Evolutionary conservation across 768 basidiomycete species (phyloP).

Genomic region (Termitomyces sp.): DNA sequence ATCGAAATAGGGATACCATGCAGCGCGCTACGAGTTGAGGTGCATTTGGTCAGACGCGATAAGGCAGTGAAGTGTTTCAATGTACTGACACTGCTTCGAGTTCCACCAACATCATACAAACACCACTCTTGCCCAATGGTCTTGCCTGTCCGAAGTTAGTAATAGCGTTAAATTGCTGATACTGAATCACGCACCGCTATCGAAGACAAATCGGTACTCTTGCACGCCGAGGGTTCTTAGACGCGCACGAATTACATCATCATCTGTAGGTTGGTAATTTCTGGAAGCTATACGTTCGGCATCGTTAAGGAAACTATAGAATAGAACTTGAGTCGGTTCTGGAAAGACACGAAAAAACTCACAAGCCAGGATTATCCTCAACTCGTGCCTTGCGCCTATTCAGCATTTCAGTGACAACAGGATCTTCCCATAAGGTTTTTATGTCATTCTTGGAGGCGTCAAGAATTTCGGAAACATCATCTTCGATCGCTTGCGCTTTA

Average conservation of each 20-base stretch:
- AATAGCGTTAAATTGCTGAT: not conserved
- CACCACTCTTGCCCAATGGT: slow-evolving; percentile 69
- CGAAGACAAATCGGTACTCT: slow-evolving; percentile 63
- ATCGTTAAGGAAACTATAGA: slow-evolving; percentile 61
- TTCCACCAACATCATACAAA: slow-evolving; percentile 79
- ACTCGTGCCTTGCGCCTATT: slow-evolving; percentile 45
- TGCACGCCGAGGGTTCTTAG: slow-evolving; percentile 75
- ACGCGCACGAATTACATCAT: slow-evolving; percentile 75
- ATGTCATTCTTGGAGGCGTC: slow-evolving; percentile 62
- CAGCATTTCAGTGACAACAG: slow-evolving; percentile 56
- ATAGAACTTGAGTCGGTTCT: not conserved
- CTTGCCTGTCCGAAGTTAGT: slow-evolving; percentile 31
- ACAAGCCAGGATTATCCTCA: slow-evolving; percentile 75
- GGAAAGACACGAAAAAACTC: slow-evolving; percentile 22
- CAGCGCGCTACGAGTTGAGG: slow-evolving; percentile 43
- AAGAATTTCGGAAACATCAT: slow-evolving; percentile 54
- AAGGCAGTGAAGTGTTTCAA: slow-evolving; percentile 6
- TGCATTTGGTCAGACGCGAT: slow-evolving; percentile 2
- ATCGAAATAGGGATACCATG: slow-evolving; percentile 81
- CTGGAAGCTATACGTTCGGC: slow-evolving; percentile 55
- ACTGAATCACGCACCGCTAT: slow-evolving; percentile 40
- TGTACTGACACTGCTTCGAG: slow-evolving; percentile 54
- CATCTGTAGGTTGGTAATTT: slow-evolving; percentile 66
- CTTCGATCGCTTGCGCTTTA: slow-evolving; percentile 37
- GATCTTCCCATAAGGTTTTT: slow-evolving; percentile 62